Conservation (phyloP, 345 rosid species). For the Brassica rapa region DNA sequence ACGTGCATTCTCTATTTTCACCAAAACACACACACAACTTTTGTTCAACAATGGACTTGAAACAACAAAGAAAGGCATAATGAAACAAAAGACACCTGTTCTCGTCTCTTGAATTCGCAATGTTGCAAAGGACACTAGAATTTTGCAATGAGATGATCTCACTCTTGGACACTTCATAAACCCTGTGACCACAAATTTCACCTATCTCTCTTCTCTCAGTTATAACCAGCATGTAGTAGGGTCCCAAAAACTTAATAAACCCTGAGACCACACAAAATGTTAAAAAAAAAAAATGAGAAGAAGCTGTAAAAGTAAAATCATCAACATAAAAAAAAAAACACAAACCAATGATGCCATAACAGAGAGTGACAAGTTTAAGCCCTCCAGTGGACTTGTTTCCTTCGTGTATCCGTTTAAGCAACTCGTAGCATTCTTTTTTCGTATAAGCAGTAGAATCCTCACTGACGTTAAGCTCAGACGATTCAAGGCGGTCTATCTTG, state of each 20-base stretch:
- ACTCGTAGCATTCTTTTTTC: constrained; percentile 64
- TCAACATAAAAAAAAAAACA: neutral
- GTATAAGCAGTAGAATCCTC: constrained; percentile 75
- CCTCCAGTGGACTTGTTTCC: constrained; percentile 88
- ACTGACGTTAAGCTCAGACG: constrained; percentile 53
- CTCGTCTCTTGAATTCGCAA: constrained; percentile 60
- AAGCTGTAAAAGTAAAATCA: neutral
- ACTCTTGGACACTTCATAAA: constrained; percentile 74
- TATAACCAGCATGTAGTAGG: constrained; percentile 85
- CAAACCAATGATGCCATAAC: constrained; percentile 90
- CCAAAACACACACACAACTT: neutral
- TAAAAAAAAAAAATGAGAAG: neutral
- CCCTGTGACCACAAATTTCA: constrained; percentile 67
- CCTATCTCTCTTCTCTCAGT: constrained; percentile 81
- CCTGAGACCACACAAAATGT: neutral
- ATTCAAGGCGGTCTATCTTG: constrained; percentile 52
- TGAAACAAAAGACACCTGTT: constrained; percentile 54
- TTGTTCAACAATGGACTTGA: too few relatives aligned
- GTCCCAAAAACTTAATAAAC: constrained; percentile 80
- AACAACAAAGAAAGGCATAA: neutral
- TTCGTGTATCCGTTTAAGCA: constrained; percentile 77
- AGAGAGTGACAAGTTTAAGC: constrained; percentile 71
- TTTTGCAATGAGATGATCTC: constrained; percentile 72
- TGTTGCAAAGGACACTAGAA: constrained; percentile 47
- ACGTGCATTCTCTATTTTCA: neutral